Percentiles rank a stretch among this genome's conserved stretches.
Evolutionary conservation across 148 eudicot genomes (phyloP).

Genomic region (Rhododendron molle): DNA sequence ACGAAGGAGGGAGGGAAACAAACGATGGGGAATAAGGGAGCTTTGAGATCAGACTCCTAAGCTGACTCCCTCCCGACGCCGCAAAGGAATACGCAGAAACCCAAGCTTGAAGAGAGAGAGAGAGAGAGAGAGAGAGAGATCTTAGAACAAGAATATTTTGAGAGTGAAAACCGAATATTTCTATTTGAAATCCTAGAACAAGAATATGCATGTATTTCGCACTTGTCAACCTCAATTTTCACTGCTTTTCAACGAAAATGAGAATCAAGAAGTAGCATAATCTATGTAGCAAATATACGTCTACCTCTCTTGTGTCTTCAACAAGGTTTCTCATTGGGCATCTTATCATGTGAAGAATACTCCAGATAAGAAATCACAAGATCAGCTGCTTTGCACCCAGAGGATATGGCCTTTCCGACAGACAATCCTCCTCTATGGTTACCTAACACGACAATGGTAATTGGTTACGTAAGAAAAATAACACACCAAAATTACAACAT

Average conservation of each 20-base stretch:
- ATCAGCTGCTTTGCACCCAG: slow-evolving; percentile 88
- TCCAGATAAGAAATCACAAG: slow-evolving; percentile 68
- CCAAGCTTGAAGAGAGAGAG: too few relatives aligned
- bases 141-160: background rate
- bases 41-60: background rate
- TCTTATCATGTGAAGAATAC: slow-evolving; percentile 32
- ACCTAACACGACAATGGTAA: slow-evolving; percentile 37
- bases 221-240: background rate
- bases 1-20: background rate
- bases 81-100: too few relatives aligned
- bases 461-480: background rate
- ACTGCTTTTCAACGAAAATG: background rate
- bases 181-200: background rate
- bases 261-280: background rate
- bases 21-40: background rate
- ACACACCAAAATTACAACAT: background rate
- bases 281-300: background rate
- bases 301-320: slow-evolving; percentile 9
- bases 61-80: too few relatives aligned
- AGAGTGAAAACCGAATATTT: background rate
- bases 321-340: slow-evolving; percentile 5
- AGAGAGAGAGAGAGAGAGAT: background rate
- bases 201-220: background rate
- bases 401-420: slow-evolving; percentile 83
- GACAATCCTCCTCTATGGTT: slow-evolving; percentile 94